These are phyloP conservation scores for Vigna trinervia DNA, from an alignment of 306 rosid genomes.

Conservation along the genomic window DNA sequence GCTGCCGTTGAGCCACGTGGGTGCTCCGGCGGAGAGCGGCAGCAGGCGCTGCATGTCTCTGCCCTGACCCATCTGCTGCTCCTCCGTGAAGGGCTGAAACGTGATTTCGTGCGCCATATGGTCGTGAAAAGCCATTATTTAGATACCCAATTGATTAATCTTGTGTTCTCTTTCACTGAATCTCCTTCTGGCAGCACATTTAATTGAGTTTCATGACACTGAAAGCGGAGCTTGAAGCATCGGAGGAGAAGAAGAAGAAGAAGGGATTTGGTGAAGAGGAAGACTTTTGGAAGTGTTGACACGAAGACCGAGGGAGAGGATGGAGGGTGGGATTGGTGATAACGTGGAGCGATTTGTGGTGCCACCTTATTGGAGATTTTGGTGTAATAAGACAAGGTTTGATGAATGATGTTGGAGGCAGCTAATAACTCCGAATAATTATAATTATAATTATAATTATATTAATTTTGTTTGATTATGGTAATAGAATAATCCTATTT, in stretches of 20 bases:
- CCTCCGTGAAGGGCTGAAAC: slow-evolving; percentile 57
- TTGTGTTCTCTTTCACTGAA: too few relatives aligned
- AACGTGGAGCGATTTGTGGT: slow-evolving; percentile 50
- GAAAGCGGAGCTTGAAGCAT: neutral
- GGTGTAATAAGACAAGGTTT: slow-evolving; percentile 51
- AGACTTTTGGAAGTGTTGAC: slow-evolving; percentile 39
- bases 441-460: neutral
- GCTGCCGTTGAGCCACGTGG: slow-evolving; percentile 65
- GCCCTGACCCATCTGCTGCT: slow-evolving; percentile 41
- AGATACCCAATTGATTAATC: neutral
- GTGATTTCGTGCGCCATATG: slow-evolving; percentile 58
- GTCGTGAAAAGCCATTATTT: slow-evolving; percentile 72
- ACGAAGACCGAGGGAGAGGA: slow-evolving; percentile 39
- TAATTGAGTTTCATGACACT: neutral
- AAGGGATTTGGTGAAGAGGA: neutral
- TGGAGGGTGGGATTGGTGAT: slow-evolving; percentile 49
- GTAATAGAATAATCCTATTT: slow-evolving; percentile 23
- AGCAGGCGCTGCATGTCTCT: slow-evolving; percentile 54
- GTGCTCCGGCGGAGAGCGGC: slow-evolving; percentile 45
- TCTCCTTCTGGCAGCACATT: neutral
- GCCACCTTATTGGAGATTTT: slow-evolving; percentile 50
- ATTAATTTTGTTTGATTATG: slow-evolving; percentile 6
- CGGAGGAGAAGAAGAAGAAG: neutral
- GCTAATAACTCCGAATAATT: neutral
- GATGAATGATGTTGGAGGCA: slow-evolving; percentile 43